Percentiles rank a stretch among this genome's conserved stretches.
Conservation (phyloP, 371 early-diverging fungal species). For the Rhizopus stolonifer region DNA sequence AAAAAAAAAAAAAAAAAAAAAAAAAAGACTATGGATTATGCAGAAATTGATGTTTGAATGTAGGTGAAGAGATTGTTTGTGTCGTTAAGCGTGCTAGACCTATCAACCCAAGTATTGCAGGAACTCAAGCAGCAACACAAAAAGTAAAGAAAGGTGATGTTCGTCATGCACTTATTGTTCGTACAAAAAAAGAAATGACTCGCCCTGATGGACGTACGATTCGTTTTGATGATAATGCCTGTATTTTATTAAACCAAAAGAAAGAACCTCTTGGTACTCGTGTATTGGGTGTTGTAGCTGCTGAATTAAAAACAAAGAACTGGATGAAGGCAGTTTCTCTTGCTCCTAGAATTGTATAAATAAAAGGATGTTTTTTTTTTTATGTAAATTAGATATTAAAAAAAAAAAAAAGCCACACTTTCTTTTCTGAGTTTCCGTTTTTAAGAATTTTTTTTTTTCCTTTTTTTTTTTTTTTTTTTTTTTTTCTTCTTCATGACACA, state of each 20-base stretch:
- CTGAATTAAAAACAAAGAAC: conserved; percentile 89
- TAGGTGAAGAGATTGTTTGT: conserved; percentile 94
- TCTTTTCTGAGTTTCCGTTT: too few species aligned
- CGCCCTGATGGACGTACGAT: conserved; percentile 93
- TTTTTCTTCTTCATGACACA: conserved; percentile 11
- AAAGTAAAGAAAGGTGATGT: conserved; percentile 97
- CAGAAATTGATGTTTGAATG: too few species aligned
- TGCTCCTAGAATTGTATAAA: conserved; percentile 90
- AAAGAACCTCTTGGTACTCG: conserved; percentile 94
- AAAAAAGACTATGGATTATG: too few species aligned
- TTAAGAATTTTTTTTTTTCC: too few species aligned
- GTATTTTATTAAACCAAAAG: conserved; percentile 91
- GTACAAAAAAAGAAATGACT: conserved; percentile 87
- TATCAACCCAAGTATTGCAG: conserved; percentile 54
- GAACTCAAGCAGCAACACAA: conserved; percentile 53
- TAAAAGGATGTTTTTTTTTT: too few species aligned
- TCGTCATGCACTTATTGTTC: conserved; percentile 88
- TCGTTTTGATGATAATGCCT: conserved; percentile 97
- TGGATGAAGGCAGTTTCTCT: conserved; percentile 94
- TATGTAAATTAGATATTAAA: neutral
- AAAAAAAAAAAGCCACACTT: neutral
- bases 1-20: too few species aligned
- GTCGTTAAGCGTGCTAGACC: conserved; percentile 93
- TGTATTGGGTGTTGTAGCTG: conserved; percentile 88
- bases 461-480: conserved; percentile 1